Percentiles rank a stretch among this genome's conserved stretches.
phyloP scores from a whole-genome alignment of 2,329 filamentous ascomycete species.

The Cladophialophora carrionii region DNA sequence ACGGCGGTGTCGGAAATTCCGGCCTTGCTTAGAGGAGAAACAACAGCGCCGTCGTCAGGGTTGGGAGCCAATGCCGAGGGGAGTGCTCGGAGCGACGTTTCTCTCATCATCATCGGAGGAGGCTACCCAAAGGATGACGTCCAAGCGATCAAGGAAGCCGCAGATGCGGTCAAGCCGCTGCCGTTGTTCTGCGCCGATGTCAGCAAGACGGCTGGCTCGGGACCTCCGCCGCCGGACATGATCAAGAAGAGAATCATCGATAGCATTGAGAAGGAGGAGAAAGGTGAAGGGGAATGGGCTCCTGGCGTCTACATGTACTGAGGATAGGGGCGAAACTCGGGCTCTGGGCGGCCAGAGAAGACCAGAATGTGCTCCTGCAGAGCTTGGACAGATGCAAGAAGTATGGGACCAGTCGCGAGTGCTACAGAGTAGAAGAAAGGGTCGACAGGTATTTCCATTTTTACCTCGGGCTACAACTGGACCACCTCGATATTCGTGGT shows the following conservation, averaged over 20 bases:
- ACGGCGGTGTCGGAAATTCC: slow-evolving; percentile 31
- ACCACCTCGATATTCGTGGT: slow-evolving; percentile 31
- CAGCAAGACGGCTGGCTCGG: slow-evolving; percentile 25
- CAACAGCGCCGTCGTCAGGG: slow-evolving; percentile 19
- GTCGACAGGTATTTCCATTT: neutral
- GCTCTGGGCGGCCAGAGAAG: neutral
- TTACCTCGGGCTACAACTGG: neutral
- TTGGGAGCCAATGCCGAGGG: slow-evolving; percentile 24
- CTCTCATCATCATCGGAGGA: slow-evolving; percentile 30
- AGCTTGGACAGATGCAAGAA: neutral
- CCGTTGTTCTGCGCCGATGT: slow-evolving; percentile 29
- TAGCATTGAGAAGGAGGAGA: slow-evolving; percentile 23
- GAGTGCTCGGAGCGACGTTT: slow-evolving; percentile 18
- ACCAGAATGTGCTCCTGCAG: neutral
- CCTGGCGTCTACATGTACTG: slow-evolving; percentile 32
- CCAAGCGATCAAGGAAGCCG: slow-evolving; percentile 24
- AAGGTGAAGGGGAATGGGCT: slow-evolving; percentile 20
- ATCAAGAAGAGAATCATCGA: slow-evolving; percentile 31
- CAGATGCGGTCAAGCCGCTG: slow-evolving; percentile 25
- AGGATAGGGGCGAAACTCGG: neutral
- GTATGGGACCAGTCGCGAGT: neutral
- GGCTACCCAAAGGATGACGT: slow-evolving; percentile 24
- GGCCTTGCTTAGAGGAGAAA: slow-evolving; percentile 28
- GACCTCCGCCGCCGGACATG: slow-evolving; percentile 25
- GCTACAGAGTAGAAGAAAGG: neutral